Percentiles rank a stretch among this genome's conserved stretches.
Conservation (phyloP, 768 basidiomycete genomes). For the Coprinellus micaceus region DNA sequence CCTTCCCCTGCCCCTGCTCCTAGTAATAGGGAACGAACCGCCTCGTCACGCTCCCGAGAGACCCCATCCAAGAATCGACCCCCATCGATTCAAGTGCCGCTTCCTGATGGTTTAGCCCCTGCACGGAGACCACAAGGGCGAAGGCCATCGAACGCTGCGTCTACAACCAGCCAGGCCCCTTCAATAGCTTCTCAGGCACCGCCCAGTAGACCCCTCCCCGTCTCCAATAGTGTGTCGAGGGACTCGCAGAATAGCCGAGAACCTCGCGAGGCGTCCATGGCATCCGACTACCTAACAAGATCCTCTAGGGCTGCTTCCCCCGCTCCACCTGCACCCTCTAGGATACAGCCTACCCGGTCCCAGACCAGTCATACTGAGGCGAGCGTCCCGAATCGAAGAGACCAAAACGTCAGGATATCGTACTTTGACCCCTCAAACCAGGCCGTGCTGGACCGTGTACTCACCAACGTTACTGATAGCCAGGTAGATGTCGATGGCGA, state of each 20-base stretch:
- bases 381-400: constrained; percentile 39
- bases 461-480: constrained; percentile 41
- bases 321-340: constrained; percentile 24
- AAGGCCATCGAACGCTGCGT: constrained; percentile 44
- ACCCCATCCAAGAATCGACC: constrained; percentile 17
- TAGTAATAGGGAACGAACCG: constrained; percentile 11
- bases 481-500: constrained; percentile 53
- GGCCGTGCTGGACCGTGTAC: constrained; percentile 64
- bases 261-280: constrained; percentile 13
- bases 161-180: constrained; percentile 31
- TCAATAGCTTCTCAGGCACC: constrained; percentile 21
- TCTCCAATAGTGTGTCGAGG: constrained; percentile 8
- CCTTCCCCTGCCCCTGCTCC: constrained; percentile 10
- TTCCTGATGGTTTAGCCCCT: constrained; percentile 22
- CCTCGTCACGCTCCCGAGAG: constrained; percentile 6
- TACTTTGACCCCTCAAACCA: constrained; percentile 83
- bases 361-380: constrained; percentile 22
- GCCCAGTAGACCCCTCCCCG: constrained; percentile 12
- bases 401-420: constrained; percentile 70
- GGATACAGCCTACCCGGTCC: constrained; percentile 22
- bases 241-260: constrained; percentile 19
- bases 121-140: constrained; percentile 28
- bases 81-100: constrained; percentile 32
- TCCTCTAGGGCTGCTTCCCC: constrained; percentile 24
- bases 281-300: constrained; percentile 17